Evolutionary conservation across 805 yeast genomes (phyloP).

Genomic region (Zygosaccharomyces siamensis): DNA sequence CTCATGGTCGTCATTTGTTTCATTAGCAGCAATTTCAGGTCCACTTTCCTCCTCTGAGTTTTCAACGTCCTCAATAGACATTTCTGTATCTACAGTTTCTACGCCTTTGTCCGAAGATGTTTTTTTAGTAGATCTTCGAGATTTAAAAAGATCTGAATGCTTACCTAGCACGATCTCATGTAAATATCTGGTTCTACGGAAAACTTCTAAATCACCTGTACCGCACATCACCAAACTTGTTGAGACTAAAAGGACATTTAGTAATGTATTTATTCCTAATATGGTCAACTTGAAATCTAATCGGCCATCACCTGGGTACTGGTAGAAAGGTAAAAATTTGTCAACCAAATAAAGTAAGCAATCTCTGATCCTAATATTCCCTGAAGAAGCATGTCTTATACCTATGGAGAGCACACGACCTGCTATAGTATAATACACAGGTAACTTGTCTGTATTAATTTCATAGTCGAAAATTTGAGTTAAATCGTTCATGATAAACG

Average conservation of each 20-base stretch:
- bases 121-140: not conserved
- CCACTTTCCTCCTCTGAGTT: constrained; percentile 4
- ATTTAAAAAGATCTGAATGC: constrained; percentile 24
- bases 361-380: constrained; percentile 48
- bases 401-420: constrained; percentile 77
- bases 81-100: constrained; percentile 6
- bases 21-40: constrained; percentile 1
- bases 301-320: constrained; percentile 38
- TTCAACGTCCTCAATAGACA: constrained; percentile 1
- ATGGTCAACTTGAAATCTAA: constrained; percentile 57
- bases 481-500: constrained; percentile 22
- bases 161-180: constrained; percentile 51
- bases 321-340: constrained; percentile 30
- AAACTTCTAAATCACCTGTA: constrained; percentile 76
- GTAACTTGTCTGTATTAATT: constrained; percentile 57
- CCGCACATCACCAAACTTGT: constrained; percentile 81
- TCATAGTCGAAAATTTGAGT: constrained; percentile 8
- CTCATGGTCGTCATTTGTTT: constrained; percentile 9
- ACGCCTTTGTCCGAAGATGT: not conserved
- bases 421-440: constrained; percentile 59
- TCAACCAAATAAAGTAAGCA: constrained; percentile 35
- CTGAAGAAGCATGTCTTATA: constrained; percentile 68
- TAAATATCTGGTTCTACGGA: constrained; percentile 65
- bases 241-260: constrained; percentile 58
- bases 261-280: constrained; percentile 48